Percentiles rank a stretch among this genome's conserved stretches.
Evolutionary conservation across 768 basidiomycete species (phyloP).

Genomic region (Pleurotus tuber-regium): DNA sequence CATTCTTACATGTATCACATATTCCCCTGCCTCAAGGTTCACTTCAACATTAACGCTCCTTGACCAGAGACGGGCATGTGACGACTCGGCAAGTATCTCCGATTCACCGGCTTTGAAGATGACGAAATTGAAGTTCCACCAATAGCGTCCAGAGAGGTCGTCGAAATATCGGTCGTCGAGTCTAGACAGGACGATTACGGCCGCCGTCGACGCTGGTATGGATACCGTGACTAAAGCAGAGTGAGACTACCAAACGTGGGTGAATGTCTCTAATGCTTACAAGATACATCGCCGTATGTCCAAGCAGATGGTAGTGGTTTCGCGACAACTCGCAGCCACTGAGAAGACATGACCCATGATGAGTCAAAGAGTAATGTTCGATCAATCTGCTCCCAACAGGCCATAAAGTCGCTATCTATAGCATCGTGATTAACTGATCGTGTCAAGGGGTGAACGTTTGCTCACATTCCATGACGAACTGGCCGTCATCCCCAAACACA

Average conservation of each 20-base stretch:
- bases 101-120: conserved; percentile 42
- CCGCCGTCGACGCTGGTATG: conserved; percentile 30
- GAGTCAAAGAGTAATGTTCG: conserved; percentile 49
- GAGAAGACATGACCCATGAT: conserved; percentile 47
- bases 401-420: conserved; percentile 46
- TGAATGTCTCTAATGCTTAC: conserved; percentile 23
- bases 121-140: conserved; percentile 46
- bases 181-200: conserved; percentile 47
- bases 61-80: conserved; percentile 26
- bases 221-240: conserved; percentile 39
- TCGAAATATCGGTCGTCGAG: conserved; percentile 44
- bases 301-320: conserved; percentile 33
- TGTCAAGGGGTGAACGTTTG: conserved; percentile 3
- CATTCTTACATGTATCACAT: conserved; percentile 37
- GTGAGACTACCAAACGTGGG: background rate
- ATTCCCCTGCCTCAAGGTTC: conserved; percentile 37
- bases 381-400: conserved; percentile 44
- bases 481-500: conserved; percentile 48
- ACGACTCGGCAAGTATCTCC: conserved; percentile 29
- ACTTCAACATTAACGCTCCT: conserved; percentile 40
- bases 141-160: conserved; percentile 31
- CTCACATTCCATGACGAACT: conserved; percentile 56
- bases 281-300: conserved; percentile 47
- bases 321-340: conserved; percentile 45
- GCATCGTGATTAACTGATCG: background rate